A percentile compares a stretch with the other conserved stretches of the same genome.
Evolutionary conservation across 805 yeast species (phyloP).

Genomic region (Jamesozyma piceae): DNA sequence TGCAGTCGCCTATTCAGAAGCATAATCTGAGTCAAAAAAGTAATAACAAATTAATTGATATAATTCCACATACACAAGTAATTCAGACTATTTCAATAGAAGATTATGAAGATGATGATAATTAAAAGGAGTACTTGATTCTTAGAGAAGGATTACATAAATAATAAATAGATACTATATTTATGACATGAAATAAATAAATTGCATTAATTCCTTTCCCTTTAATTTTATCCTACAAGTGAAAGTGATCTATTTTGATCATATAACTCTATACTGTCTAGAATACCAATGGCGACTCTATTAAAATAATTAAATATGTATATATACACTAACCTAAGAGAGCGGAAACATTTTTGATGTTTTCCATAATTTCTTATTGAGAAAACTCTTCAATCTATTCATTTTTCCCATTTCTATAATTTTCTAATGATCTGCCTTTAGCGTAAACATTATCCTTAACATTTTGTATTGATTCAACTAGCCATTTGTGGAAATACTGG

Average conservation of each 20-base stretch:
- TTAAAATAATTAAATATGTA: too few species aligned
- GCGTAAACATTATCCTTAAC: slow-evolving; percentile 53
- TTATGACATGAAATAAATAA: too few species aligned
- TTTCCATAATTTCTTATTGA: too few species aligned
- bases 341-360: too few species aligned
- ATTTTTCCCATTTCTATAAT: slow-evolving; percentile 13
- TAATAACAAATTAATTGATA: not conserved
- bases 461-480: slow-evolving; percentile 26
- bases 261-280: too few species aligned
- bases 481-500: slow-evolving; percentile 14
- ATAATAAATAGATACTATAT: too few species aligned
- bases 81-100: slow-evolving; percentile 5
- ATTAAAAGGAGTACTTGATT: not conserved
- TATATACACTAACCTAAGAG: too few species aligned
- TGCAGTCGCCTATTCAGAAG: not conserved
- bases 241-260: too few species aligned
- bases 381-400: not conserved
- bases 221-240: too few species aligned
- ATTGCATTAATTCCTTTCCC: too few species aligned
- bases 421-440: slow-evolving; percentile 47
- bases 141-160: too few species aligned
- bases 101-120: slow-evolving; percentile 2
- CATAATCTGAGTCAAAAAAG: not conserved
- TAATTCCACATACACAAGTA: not conserved
- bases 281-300: too few species aligned